Conservation (phyloP, 345 rosid species). For the Arabidopsis suecica region DNA sequence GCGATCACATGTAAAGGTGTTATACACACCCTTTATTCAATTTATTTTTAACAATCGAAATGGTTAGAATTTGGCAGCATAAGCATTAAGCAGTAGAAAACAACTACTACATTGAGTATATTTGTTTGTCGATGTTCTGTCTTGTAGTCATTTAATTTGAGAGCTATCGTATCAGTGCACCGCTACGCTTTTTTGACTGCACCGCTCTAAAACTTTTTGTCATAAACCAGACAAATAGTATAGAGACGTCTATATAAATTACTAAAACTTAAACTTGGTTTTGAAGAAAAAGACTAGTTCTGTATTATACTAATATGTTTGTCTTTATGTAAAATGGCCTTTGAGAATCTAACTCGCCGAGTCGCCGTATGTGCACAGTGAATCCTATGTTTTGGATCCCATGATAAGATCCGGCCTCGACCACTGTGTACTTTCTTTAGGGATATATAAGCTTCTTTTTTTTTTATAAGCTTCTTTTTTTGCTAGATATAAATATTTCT, state of each 20-base stretch:
- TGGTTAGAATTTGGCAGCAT: not conserved
- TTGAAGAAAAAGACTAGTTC: not conserved
- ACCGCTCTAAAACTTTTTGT: not conserved
- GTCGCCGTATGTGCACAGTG: conserved; percentile 43
- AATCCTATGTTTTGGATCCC: conserved; percentile 47
- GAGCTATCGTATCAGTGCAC: not conserved
- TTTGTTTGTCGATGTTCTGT: not conserved
- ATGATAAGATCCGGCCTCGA: conserved; percentile 39
- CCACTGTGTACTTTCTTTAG: conserved; percentile 11
- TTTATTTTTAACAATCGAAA: not conserved
- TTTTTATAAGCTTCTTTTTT: conserved; percentile 14
- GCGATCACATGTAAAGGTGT: no score
- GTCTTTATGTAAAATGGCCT: conserved; percentile 9
- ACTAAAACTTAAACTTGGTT: not conserved
- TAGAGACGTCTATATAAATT: not conserved
- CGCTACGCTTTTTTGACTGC: not conserved
- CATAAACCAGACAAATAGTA: not conserved
- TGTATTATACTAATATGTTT: not conserved
- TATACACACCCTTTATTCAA: no score
- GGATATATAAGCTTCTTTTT: not conserved
- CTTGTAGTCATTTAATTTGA: not conserved
- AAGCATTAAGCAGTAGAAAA: not conserved
- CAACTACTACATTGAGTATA: not conserved
- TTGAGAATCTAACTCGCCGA: conserved; percentile 34
- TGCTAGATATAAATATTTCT: not conserved